Base-by-base conservation (phyloP, 2,329 filamentous ascomycete species). In the Penicillium sp. region DNA sequence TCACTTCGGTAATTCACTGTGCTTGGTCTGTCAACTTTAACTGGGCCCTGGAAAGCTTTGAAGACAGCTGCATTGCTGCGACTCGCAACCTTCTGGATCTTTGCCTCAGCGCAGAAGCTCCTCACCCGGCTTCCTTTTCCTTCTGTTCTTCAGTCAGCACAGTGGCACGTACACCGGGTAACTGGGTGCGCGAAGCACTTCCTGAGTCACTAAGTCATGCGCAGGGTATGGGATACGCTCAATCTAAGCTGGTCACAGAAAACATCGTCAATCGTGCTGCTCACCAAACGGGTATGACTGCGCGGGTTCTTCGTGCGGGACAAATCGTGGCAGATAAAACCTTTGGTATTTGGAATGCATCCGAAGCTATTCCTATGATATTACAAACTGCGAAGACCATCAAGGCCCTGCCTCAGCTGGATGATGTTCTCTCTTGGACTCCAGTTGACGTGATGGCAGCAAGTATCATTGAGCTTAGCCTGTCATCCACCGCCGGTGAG, bases 11-110 rank as follows among this genome's bases (percentile, higher is more conserved):
- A 15, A 78, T 89, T 48, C 84, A 87, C 63, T 75, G 84, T 7
- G 84, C 84, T 17, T 87, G 85, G 85, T 76, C 80, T 2, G 85
- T 87, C 15, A 87, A 87, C 67, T 87, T 87, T 71, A 80, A 78
- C 21, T 72, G 84, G 46, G 76, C 78, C 3, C 71, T 87, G 1
- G 69, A 68, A 32, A 82, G 78, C 52, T 87, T 87, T 59, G 76
- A 77, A 41, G 73, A 74, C 32, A 78, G 82, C 54, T 79, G 80
- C 56, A 78, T 86, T 26, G 68, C 72, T 3, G 78, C 75, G 23
- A 68, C 82, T 9, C 68, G 68, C 8, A 77, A 84, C 54, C 59
- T 72, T 10, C 67, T 75, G 33, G 61, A 70, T 44, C 61, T 76
- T 12, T 73, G 68, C 39, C 66, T 76, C 0, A 62, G 60, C 33